Base-by-base conservation (phyloP, 225 moss, liverwort and hornwort species). In the Thuidium tamariscinum region DNA sequence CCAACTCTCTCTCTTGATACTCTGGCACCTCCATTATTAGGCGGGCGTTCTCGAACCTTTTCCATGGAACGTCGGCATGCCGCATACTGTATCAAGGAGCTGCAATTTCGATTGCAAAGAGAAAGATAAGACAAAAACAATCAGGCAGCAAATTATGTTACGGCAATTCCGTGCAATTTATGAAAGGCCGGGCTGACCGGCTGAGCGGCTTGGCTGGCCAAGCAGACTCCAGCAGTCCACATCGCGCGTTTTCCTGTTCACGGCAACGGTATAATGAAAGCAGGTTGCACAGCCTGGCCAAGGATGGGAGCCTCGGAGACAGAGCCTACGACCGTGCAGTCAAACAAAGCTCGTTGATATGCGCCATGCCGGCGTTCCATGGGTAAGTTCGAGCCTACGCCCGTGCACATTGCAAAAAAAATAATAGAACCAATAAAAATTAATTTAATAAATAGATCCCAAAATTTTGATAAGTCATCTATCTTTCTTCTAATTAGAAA, bases 11-110 rank as follows among this genome's bases (percentile, higher is more conserved):
- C 51, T 22, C 23, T 10, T 6, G 6, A 41, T 59, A 42, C 82
- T 74, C 83, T 72, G 73, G 51, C 90, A 83, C 27, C 81, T 86
- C 83, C 83, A 90, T 90, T 90, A 86, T 88, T 80, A 90, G 75
- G 64, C 16, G 16, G 20, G 70, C 25, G 16, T 21, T 59, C 41
- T 5, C 11, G 5, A 29, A 66, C 70, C 48, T 86, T 88, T 85
- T 79, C 77, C 79, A 12, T 74, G 52, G 52, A 74, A 44, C 65
- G 23, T 65, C 87, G 77, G 34, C 85, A 88, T 77, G 55, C 77
- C 34, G 44, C 88, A 42, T 52, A 5, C 16, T 11, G 12, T 60
- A 13, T 69, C n/a, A 48, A 69, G 15, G 46, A 41, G 23, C 15
- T 20, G 20, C 2, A 41, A 56, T 55, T 15, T 30, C 55, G 29